phyloP scores from a whole-genome alignment of 495 filamentous ascomycete species.

The Penicillium fimorum region DNA sequence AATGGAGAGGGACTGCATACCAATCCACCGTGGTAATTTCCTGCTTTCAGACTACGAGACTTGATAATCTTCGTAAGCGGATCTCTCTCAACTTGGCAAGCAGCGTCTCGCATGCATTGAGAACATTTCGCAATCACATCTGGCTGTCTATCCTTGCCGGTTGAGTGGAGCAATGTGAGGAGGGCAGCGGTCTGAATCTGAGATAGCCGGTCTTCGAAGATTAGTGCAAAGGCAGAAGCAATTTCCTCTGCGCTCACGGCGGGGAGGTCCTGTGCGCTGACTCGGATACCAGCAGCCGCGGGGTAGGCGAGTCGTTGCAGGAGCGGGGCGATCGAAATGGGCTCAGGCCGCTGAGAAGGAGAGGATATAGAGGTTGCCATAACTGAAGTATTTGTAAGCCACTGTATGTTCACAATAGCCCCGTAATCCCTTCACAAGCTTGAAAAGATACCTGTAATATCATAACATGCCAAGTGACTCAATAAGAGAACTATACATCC shows the following conservation, averaged over 20 bases:
- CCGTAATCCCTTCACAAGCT: background rate
- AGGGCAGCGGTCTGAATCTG: constrained; percentile 81
- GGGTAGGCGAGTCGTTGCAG: constrained; percentile 76
- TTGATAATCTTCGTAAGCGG: constrained; percentile 58
- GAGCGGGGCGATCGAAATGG: constrained; percentile 76
- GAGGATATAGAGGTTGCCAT: constrained; percentile 21
- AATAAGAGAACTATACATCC: constrained; percentile 16
- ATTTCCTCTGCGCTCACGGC: constrained; percentile 78
- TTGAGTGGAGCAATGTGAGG: constrained; percentile 85
- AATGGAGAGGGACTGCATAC: constrained; percentile 41
- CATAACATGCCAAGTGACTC: background rate
- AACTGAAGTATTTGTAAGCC: background rate
- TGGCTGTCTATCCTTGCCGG: constrained; percentile 70
- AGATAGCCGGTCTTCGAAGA: constrained; percentile 82
- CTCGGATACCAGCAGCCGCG: constrained; percentile 47
- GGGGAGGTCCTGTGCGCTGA: constrained; percentile 78
- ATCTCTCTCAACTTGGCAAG: constrained; percentile 60
- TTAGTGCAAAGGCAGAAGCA: constrained; percentile 78
- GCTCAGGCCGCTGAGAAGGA: constrained; percentile 30
- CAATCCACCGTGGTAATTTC: constrained; percentile 67
- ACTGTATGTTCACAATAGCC: background rate
- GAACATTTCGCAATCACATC: constrained; percentile 80
- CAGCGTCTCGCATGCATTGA: constrained; percentile 65
- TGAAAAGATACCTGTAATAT: background rate
- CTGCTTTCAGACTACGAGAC: constrained; percentile 56